These are phyloP conservation scores for Rhizopogon vesiculosus DNA, from an alignment of 768 basidiomycete genomes.

Conservation along the genomic window DNA sequence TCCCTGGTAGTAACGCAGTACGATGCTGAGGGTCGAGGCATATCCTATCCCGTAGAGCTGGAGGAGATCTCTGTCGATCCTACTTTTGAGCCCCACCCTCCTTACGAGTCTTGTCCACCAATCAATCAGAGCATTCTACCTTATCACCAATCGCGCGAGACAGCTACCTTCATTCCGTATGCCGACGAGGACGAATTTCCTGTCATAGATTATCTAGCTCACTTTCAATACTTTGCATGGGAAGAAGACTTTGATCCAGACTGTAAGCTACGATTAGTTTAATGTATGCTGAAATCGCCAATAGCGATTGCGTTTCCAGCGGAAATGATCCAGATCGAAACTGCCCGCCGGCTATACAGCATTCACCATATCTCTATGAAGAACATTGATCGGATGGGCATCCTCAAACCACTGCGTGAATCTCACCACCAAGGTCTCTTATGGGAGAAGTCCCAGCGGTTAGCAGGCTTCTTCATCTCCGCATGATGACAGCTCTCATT, in stretches of 20 bases:
- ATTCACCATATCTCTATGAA: constrained; percentile 22
- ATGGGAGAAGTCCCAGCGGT: constrained; percentile 42
- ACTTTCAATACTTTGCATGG: constrained; percentile 29
- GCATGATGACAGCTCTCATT: not conserved
- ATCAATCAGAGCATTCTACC: constrained; percentile 26
- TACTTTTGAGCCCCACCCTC: constrained; percentile 17
- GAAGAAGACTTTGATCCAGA: constrained; percentile 43
- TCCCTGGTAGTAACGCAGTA: constrained; percentile 8
- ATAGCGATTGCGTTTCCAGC: constrained; percentile 22
- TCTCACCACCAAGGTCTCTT: constrained; percentile 32
- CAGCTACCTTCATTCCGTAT: constrained; percentile 36
- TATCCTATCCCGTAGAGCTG: constrained; percentile 4
- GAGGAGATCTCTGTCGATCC: constrained; percentile 13
- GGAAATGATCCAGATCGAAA: constrained; percentile 46
- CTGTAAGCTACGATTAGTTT: constrained; percentile 28
- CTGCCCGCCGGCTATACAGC: constrained; percentile 33
- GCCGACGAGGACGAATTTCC: constrained; percentile 42
- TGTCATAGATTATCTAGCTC: constrained; percentile 18
- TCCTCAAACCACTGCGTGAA: constrained; percentile 21
- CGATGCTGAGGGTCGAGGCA: not conserved
- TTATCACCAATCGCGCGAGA: not conserved
- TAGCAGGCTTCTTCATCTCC: not conserved
- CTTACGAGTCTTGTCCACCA: constrained; percentile 47
- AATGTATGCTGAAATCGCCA: not conserved
- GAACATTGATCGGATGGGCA: constrained; percentile 31